Conservation (phyloP, 1,284 basidiomycete species). For the Lentinula novae-zelandiae region DNA sequence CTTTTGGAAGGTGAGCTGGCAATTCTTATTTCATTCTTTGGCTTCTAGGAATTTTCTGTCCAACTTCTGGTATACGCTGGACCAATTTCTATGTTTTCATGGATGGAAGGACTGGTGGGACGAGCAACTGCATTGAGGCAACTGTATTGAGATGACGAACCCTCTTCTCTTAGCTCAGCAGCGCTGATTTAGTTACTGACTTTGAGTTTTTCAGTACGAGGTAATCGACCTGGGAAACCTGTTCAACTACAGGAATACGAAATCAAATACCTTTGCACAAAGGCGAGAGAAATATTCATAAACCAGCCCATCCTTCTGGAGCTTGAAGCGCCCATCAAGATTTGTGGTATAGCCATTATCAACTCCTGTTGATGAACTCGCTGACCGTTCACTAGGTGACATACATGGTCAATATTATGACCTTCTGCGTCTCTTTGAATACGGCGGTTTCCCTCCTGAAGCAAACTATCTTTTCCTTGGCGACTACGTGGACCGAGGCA, state of each 20-base stretch:
- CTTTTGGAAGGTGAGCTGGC: conserved; percentile 87
- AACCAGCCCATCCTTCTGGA: conserved; percentile 93
- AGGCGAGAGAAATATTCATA: conserved; percentile 94
- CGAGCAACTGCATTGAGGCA: not conserved
- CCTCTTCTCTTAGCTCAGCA: not conserved
- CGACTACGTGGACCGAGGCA: conserved; percentile 94
- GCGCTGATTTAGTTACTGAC: not conserved
- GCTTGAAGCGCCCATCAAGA: conserved; percentile 95
- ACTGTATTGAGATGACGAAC: no score
- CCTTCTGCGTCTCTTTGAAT: conserved; percentile 90
- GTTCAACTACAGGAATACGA: conserved; percentile 94
- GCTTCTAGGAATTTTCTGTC: not conserved
- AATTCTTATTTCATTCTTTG: conserved; percentile 22
- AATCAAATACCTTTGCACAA: conserved; percentile 94
- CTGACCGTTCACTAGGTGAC: conserved; percentile 55
- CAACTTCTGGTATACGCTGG: not conserved
- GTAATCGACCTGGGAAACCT: conserved; percentile 91
- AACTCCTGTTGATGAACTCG: not conserved
- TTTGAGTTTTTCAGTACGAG: conserved; percentile 61
- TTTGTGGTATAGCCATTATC: conserved; percentile 63
- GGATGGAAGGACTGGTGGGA: not conserved
- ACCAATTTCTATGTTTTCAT: not conserved
- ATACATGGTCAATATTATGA: conserved; percentile 97
- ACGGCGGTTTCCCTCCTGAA: conserved; percentile 94
- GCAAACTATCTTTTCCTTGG: conserved; percentile 95